Percentiles rank a stretch among this genome's conserved stretches.
phyloP scores from a whole-genome alignment of 2,329 filamentous ascomycete species.

The Cytospora schulzeri region DNA sequence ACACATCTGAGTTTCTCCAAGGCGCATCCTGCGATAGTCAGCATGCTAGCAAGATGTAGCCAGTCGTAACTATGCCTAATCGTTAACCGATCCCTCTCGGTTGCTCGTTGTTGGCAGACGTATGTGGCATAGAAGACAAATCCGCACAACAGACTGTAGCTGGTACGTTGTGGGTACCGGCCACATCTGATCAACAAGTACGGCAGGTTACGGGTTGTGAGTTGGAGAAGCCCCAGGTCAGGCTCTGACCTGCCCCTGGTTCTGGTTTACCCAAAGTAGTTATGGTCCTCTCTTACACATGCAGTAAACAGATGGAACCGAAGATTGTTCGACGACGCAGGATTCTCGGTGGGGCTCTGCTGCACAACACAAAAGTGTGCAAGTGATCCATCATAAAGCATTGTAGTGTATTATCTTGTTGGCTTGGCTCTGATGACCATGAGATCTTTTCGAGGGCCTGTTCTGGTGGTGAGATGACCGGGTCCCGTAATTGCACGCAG shows the following conservation, averaged over 20 bases:
- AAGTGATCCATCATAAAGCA: background rate
- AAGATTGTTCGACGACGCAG: background rate
- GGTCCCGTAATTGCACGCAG: conserved; percentile 14
- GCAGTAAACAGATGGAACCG: background rate
- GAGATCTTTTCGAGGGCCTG: background rate
- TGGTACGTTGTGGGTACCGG: background rate
- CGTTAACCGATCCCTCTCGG: conserved; percentile 7
- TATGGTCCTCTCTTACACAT: background rate
- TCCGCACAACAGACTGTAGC: background rate
- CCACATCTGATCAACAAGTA: background rate
- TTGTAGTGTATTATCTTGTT: background rate
- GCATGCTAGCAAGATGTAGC: conserved; percentile 6
- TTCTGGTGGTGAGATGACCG: conserved; percentile 12
- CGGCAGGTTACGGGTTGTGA: background rate
- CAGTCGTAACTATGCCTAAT: conserved; percentile 1
- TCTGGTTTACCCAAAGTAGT: background rate
- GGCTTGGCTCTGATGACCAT: background rate
- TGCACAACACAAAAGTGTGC: background rate
- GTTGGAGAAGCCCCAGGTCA: background rate
- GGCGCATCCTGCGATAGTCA: conserved; percentile 18
- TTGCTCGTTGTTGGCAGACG: background rate
- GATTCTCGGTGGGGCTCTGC: background rate
- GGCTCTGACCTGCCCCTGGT: background rate
- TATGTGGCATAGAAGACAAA: background rate
- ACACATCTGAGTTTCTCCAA: conserved; percentile 8